Evolutionary conservation across 1,139 yeast genomes (phyloP), one percentile per base, ranked within the genome.

Genomic region (Yamadazyma diospyri): DNA sequence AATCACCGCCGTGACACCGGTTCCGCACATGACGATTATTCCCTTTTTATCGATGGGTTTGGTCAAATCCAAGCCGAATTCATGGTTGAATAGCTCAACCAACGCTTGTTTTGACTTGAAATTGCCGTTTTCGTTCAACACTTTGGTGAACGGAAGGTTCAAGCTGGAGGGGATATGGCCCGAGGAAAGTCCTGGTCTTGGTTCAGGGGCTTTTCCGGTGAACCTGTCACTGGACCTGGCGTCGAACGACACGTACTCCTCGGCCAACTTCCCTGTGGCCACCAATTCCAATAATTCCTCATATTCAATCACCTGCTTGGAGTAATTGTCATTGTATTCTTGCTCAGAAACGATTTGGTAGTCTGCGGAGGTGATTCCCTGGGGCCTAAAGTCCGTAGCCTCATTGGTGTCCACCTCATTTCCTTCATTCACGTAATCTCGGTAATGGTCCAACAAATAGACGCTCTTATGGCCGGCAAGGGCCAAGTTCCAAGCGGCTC

Each of bases 1-100:
- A 26, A 89, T 78, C 42, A 89, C 86, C 0, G 96, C 97, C 14
- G 96, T 81, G 28, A 89, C 97, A 30, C 97, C 97, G 1, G 96
- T 81, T 15, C 97, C 98, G 55, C 98, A 92, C 86, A 84, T 78
- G 27, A 81, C 85, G 35, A 92, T 78, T 13, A 85, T 74, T 7
- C 83, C 88, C 46, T 80, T 77, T 21, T 43, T 54, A 4, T 50
- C 40, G 30, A 59, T 43, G 1, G 54, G 46, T 22, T 43, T 43
- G 7, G 53, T 35, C 38, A 66, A 49, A 45, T 67, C 72, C 13
- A 67, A 37, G 5, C 53, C 60, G 33, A 56, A 61, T 12, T 67
- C 69, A 0, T 51, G 36, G 21, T 59, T 48, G 46, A 85, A 70
- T n/a, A 78, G 47, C 16, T 58, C 49, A 12, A 51, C 37, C 34